Evolutionary conservation across 1,139 yeast genomes (phyloP).

Genomic region (Debaryomyces subglobosus): DNA sequence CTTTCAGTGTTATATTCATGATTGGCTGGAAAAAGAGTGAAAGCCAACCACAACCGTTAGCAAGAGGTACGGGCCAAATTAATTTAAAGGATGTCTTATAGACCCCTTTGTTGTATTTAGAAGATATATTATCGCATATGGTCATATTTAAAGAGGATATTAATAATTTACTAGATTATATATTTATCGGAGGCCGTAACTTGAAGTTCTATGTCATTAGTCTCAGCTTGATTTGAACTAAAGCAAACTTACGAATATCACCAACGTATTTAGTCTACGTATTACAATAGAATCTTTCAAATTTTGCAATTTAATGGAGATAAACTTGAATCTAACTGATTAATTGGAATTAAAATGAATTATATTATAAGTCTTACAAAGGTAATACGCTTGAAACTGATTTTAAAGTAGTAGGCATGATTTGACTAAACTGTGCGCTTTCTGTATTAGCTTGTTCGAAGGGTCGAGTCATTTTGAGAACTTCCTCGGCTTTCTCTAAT

Average conservation of each 20-base stretch:
- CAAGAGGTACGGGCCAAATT: conserved; percentile 71
- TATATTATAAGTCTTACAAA: neutral
- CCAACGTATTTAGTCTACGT: too few species aligned
- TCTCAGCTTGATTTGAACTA: too few species aligned
- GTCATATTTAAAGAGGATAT: neutral
- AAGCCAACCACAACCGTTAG: conserved; percentile 70
- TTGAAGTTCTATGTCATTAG: neutral
- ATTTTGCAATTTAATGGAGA: neutral
- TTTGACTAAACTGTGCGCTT: too few species aligned
- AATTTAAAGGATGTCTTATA: conserved; percentile 64
- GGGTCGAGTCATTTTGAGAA: conserved; percentile 1
- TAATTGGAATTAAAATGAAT: neutral
- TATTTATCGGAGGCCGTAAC: neutral
- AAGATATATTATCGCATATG: neutral
- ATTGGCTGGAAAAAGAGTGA: conserved; percentile 86
- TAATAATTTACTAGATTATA: neutral
- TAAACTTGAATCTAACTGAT: neutral
- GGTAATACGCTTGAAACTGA: neutral
- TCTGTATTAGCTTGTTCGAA: neutral
- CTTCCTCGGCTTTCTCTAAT: conserved; percentile 7
- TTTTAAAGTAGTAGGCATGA: neutral
- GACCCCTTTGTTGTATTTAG: neutral
- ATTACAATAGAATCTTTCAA: neutral
- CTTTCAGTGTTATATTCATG: conserved; percentile 77
- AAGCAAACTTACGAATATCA: too few species aligned